Evolutionary conservation across 495 filamentous ascomycete genomes (phyloP), one percentile per base, ranked within the genome.

Genomic region (Elaphomyces granulatus): DNA sequence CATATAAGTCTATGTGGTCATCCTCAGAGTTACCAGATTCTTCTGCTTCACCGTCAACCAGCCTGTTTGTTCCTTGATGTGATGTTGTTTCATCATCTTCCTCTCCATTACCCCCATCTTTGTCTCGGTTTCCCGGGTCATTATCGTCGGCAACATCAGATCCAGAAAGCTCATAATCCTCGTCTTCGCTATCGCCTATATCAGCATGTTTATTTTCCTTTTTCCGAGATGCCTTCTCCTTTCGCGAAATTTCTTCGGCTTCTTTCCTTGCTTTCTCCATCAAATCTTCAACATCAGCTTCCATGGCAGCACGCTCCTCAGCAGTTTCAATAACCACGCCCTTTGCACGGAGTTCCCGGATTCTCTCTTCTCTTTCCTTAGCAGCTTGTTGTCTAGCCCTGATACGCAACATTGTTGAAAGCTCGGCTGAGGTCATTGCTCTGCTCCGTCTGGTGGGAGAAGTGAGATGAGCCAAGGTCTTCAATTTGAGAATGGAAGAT

Each of bases 301-400:
- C 74, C 53, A 88, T 80, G 9, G 76, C 75, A 45, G 81, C 78
- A 42, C 83, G 70, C 47, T 99, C 87, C 55, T 94, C 90, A 3
- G 77, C 73, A 1, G 83, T 94, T 47, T 83, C 80, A n/a, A 95
- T 65, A 32, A 81, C 62, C 12, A 96, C 67, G 20, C 90, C 90
- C 53, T 79, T 82, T 15, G 78, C 76, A 40, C 72, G 69, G 17
- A 96, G 66, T 43, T 80, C 74, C 43, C 83, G 74, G 12, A 96
- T 70, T 41, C 78, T 79, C 47, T 84, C 80, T 33, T 77, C 75
- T n/a, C 84, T 71, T 52, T 87, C 87, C 21, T 72, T 58, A 16
- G 71, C 70, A 31, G 87, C 92, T 59, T 99, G 90, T 45, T 78
- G 67, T 23, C 83, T 72, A 0, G 87, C 85, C 40, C 77, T 72